phyloP scores from a whole-genome alignment of 148 eudicot genomes.

The Oxyria digyna region DNA sequence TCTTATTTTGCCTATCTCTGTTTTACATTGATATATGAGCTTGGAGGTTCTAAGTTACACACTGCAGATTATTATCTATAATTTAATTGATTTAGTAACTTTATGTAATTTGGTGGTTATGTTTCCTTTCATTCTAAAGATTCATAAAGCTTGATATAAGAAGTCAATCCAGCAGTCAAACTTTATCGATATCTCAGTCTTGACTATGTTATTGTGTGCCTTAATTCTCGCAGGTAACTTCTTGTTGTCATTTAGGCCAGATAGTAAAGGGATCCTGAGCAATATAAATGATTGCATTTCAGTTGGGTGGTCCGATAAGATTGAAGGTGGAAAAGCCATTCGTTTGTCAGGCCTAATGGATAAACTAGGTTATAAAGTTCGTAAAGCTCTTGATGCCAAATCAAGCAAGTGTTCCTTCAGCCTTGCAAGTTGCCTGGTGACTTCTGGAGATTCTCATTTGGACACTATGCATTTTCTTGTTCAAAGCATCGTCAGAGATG shows the following conservation, averaged over 20 bases:
- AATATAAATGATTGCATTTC: conserved; percentile 25
- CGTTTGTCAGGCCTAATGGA: conserved; percentile 77
- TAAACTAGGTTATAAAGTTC: conserved; percentile 71
- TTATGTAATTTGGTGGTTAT: neutral
- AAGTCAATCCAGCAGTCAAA: neutral
- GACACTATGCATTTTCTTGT: conserved; percentile 63
- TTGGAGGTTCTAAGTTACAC: neutral
- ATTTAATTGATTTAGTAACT: neutral
- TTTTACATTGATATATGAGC: neutral
- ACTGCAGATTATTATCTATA: neutral
- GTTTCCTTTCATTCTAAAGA: neutral
- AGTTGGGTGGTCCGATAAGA: conserved; percentile 72
- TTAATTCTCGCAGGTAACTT: conserved; percentile 62
- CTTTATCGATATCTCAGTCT: neutral
- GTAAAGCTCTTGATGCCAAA: conserved; percentile 55
- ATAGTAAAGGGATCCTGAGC: conserved; percentile 21
- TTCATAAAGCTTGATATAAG: neutral
- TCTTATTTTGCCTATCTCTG: neutral
- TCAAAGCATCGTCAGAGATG: conserved; percentile 53
- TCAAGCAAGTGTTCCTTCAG: conserved; percentile 53
- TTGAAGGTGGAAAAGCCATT: conserved; percentile 80
- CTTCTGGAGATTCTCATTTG: conserved; percentile 37
- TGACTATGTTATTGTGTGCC: neutral
- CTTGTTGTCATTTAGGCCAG: conserved; percentile 76
- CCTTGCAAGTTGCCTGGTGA: conserved; percentile 48